Evolutionary conservation across 164 flowering plant species (phyloP).

Genomic region (Kalanchoe fedtschenkoi): DNA sequence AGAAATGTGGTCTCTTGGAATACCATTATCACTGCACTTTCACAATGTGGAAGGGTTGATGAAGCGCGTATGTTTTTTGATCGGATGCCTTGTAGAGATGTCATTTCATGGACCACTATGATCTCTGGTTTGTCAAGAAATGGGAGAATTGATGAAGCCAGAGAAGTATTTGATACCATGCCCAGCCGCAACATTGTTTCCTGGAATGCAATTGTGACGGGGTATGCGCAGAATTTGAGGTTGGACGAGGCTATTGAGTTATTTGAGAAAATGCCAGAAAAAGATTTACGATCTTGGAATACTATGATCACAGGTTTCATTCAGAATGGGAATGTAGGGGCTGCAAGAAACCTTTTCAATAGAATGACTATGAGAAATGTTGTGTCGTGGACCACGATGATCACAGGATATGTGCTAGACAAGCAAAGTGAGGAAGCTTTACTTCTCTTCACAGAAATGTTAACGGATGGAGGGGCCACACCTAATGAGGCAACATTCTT

Average conservation of each 20-base stretch:
- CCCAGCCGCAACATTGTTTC: conserved; percentile 24
- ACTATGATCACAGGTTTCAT: conserved; percentile 27
- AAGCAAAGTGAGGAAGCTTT: conserved; percentile 25
- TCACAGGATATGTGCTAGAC: conserved; percentile 20
- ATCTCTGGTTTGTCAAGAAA: conserved; percentile 21
- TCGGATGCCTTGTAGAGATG: conserved; percentile 22
- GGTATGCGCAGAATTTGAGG: conserved; percentile 22
- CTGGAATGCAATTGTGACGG: conserved; percentile 30
- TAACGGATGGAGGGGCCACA: conserved; percentile 8
- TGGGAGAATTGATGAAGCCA: conserved; percentile 30
- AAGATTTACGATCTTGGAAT: conserved; percentile 26
- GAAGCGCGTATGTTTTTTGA: conserved; percentile 24
- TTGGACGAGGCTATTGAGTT: conserved; percentile 20
- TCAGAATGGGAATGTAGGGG: conserved; percentile 18
- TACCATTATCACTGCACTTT: conserved; percentile 18
- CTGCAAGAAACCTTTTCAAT: conserved; percentile 16
- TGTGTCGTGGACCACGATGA: conserved; percentile 30
- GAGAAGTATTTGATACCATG: conserved; percentile 21
- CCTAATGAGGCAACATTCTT: conserved; percentile 28
- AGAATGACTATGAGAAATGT: conserved; percentile 18
- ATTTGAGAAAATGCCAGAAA: conserved; percentile 25
- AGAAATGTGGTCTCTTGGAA: conserved; percentile 32
- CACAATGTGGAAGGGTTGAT: conserved; percentile 21
- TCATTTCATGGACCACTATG: conserved; percentile 31
- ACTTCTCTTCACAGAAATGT: conserved; percentile 17